Base-by-base conservation (phyloP, 768 basidiomycete genomes). In the Amyloporia xantha region DNA sequence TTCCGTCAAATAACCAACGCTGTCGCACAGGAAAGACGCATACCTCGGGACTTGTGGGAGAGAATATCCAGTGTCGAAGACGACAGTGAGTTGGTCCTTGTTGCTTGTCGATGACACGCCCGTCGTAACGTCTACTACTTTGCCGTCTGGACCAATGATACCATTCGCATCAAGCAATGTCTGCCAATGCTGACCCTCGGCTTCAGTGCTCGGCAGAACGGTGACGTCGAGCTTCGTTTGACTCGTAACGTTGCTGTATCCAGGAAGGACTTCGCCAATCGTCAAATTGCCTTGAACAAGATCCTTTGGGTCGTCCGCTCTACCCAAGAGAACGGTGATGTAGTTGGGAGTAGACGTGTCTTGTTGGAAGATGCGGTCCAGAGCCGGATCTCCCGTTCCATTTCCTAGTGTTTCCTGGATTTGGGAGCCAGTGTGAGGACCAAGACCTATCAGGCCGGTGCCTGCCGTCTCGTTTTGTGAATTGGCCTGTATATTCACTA, bases 31-130 rank as follows among this genome's bases (percentile, higher is more conserved):
- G n/a, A n/a, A 10, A 17, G 25, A 60, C 68, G 40, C 30, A 33
- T 60, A 78, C 77, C 67, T 54, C 44, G 81, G 71, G 33, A 85
- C 71, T 59, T 86, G 84, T 11, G 82, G 75, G 2, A 86, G 67
- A 0, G 82, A 73, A 61, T 83, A 86, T 0, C 86, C 86, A 3
- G 82, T 80, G 59, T 89, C 86, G 25, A 87, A 66, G 2, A 88
- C 69, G 3, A 76, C 76, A 1, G 81, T 82, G 6, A 78, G 66
- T 54, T 79, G 79, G 13, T 66, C 66, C 40, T 75, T 63, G 23
- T 65, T 62, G 1, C 69, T 67, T 25, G 71, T 65, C 9, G 66
- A 57, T 13, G 50, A 26, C 6, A 85, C 82, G 23, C 61, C 64
- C 0, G 78, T 76, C 3, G 54, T 59, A 40, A 80, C 56, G 17